Evolutionary conservation across 192 early-diverging fungal genomes (phyloP).

Genomic region (Mortierella antarctica): DNA sequence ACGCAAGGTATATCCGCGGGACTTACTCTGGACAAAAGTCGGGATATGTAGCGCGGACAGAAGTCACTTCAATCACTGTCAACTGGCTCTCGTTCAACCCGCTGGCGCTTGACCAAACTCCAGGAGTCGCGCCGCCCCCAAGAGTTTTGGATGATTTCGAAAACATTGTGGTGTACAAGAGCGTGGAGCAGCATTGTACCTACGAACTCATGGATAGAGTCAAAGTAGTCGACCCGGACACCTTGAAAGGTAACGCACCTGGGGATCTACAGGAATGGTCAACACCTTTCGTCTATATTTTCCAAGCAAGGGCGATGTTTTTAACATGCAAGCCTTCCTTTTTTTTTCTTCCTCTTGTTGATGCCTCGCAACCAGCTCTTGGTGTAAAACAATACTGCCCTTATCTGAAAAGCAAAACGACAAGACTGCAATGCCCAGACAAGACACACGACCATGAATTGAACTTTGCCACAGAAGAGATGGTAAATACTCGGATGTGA

Average conservation of each 20-base stretch:
- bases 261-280: neutral
- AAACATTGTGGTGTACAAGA: slow-evolving; percentile 50
- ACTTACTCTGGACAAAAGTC: slow-evolving; percentile 21
- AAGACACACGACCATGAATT: slow-evolving; percentile 21
- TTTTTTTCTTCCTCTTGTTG: neutral
- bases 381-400: slow-evolving; percentile 33
- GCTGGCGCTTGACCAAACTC: slow-evolving; percentile 44
- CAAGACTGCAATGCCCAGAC: slow-evolving; percentile 28
- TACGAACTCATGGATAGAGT: slow-evolving; percentile 45
- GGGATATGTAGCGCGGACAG: slow-evolving; percentile 33
- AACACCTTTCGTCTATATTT: neutral
- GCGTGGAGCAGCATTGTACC: slow-evolving; percentile 44
- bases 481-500: slow-evolving; percentile 8
- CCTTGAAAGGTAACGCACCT: slow-evolving; percentile 14
- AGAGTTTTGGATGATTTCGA: slow-evolving; percentile 46
- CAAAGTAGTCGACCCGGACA: slow-evolving; percentile 24
- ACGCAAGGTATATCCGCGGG: slow-evolving; percentile 24
- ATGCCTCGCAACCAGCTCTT: slow-evolving; percentile 9
- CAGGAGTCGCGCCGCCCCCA: slow-evolving; percentile 43
- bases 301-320: neutral
- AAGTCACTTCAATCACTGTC: slow-evolving; percentile 35
- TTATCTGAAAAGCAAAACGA: slow-evolving; percentile 36
- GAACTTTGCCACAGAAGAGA: slow-evolving; percentile 41
- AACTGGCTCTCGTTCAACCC: slow-evolving; percentile 51
- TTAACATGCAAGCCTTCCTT: neutral